Conservation (phyloP, 2,329 filamentous ascomycete species). For the Acephala macrosclerotiorum region DNA sequence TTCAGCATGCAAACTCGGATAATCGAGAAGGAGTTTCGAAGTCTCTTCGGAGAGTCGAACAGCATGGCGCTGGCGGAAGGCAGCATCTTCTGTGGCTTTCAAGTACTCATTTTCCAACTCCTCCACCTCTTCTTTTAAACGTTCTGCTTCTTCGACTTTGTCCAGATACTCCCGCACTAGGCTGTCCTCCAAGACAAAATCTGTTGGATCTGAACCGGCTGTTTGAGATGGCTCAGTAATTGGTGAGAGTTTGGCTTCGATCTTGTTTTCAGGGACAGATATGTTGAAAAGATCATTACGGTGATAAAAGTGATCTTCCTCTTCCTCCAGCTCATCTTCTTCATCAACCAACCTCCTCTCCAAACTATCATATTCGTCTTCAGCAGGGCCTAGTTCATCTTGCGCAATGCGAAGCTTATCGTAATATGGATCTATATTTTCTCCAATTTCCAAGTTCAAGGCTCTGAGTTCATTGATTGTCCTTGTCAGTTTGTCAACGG, state of each 20-base stretch:
- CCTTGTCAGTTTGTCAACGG: constrained; percentile 28
- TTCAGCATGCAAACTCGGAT: constrained; percentile 28
- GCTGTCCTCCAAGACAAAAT: constrained; percentile 20
- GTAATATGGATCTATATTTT: constrained; percentile 26
- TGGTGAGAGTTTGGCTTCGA: constrained; percentile 29
- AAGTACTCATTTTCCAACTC: constrained; percentile 31
- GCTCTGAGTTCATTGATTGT: constrained; percentile 28
- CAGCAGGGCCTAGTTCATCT: constrained; percentile 32
- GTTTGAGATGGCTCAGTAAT: constrained; percentile 23
- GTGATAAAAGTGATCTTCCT: constrained; percentile 35
- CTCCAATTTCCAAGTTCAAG: constrained; percentile 20
- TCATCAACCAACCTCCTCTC: constrained; percentile 30
- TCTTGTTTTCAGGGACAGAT: constrained; percentile 17
- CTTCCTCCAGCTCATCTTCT: constrained; percentile 33
- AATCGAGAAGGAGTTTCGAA: constrained; percentile 29
- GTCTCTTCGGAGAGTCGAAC: constrained; percentile 25
- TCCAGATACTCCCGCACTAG: constrained; percentile 29
- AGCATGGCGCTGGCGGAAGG: constrained; percentile 29
- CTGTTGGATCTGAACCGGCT: constrained; percentile 15
- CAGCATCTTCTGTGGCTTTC: constrained; percentile 20
- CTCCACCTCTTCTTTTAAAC: constrained; percentile 27
- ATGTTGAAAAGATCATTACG: constrained; percentile 20
- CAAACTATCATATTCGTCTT: constrained; percentile 29
- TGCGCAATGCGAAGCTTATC: constrained; percentile 29
- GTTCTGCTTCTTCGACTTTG: constrained; percentile 25